Base-by-base conservation (phyloP, 1,139 yeast genomes). In the Saccharomycopsis phalli region DNA sequence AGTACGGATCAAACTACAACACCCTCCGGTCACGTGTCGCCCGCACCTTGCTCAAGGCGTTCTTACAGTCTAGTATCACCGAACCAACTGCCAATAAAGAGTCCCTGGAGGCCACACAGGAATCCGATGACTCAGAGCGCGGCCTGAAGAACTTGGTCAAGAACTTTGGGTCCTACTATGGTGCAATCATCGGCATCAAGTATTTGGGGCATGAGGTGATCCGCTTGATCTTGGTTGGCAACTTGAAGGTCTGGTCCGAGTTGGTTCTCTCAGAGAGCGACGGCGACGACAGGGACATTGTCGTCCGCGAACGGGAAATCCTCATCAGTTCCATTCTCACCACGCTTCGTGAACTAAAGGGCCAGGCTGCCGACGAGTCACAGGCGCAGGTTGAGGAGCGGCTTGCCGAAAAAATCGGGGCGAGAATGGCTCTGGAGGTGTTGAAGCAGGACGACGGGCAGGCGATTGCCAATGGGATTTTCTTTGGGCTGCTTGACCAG, bases 21-120 rank as follows among this genome's bases (percentile, higher is more conserved):
- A 83, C 96, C 0, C 69, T 93, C 52, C 83, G 87, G 53, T 97
- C 98, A 25, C 73, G 98, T 49, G 93, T 91, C 4, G 87, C 97
- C 2, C 71, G 98, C 58, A 93, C 98, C 1, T 66, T 93, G 45
- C 66, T 93, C 44, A 77, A 94, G 52, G 96, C 96, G 0, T 82
- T 93, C 50, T 68, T 93, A 59, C 95, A 91, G 50, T 66, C 74
- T 14, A 67, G 62, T 37, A 61, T 42, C 7, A 36, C 25, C 13
- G 36, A 35, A 4, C 18, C 18, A 17, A 13, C 36, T 6, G 5
- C 17, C 8, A 31, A 17, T 21, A 36, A 27, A 13, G 27, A 7
- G 3, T 21, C 31, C 4, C 33, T 23, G 10, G 27, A 8, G 8
- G 34, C 5, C 4, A n/a, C 28, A 10, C 11, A 17, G 5, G 34